phyloP scores from a whole-genome alignment of 148 eudicot genomes.

The Chenopodium quinoa region DNA sequence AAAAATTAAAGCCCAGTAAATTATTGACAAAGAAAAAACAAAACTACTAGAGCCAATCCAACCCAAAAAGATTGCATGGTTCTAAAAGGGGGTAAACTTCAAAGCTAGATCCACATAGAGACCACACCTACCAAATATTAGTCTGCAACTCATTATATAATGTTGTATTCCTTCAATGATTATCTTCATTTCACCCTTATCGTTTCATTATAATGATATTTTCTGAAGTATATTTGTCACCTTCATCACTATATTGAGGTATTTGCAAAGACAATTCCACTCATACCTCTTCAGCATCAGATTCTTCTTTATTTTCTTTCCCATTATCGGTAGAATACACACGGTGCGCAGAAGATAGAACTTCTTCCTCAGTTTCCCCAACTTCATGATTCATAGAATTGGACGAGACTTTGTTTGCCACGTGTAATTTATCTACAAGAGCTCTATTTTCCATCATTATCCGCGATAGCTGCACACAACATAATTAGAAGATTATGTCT shows the following conservation, averaged over 20 bases:
- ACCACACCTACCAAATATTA: background rate
- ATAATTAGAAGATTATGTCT: background rate
- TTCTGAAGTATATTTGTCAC: too few relatives aligned
- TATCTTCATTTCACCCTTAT: background rate
- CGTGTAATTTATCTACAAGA: constrained; percentile 31
- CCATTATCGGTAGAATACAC: constrained; percentile 11
- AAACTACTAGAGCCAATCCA: background rate
- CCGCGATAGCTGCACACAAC: constrained; percentile 52
- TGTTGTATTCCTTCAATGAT: background rate
- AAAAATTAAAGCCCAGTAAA: background rate
- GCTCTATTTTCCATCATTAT: constrained; percentile 53
- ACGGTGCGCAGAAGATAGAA: constrained; percentile 22
- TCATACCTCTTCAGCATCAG: constrained; percentile 37
- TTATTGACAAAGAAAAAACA: background rate
- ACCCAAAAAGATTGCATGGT: background rate
- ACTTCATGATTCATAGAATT: constrained; percentile 25
- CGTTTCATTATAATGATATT: too few relatives aligned
- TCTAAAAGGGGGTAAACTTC: background rate
- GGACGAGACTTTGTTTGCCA: constrained; percentile 27
- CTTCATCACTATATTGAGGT: too few relatives aligned
- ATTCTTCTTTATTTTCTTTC: constrained; percentile 27
- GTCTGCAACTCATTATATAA: too few relatives aligned
- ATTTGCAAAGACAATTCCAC: background rate
- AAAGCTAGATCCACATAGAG: background rate
- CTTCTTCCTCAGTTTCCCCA: constrained; percentile 26